Base-by-base conservation (phyloP, 192 early-diverging fungal species). In the Coemansia sp. region DNA sequence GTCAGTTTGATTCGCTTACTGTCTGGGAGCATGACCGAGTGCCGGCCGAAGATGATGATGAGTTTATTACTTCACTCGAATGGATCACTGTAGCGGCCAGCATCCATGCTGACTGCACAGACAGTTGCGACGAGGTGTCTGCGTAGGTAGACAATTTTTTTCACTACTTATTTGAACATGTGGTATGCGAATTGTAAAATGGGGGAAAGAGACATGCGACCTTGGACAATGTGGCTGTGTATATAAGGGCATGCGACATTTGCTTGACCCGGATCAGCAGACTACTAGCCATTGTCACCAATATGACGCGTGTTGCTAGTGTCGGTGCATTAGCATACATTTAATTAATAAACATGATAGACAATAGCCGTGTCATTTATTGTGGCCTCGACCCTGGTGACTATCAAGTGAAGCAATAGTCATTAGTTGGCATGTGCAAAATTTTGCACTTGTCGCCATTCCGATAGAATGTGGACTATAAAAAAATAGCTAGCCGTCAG, bases 11-110 rank as follows among this genome's bases (percentile, higher is more conserved):
- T 15, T 63, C 49, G 9, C 13, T 83, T 15, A 66, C 61, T 0
- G 76, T 83, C 43, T 83, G 81, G 81, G 81, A 83, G 39, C 81
- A 83, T 53, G 81, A 83, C 71, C 41, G 70, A 18, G 44, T 73
- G 67, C 81, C 81, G 12, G 38, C 57, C 62, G 62, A 49, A 39
- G 77, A 83, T 46, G 69, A 76, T 29, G 76, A 80, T 53, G 78
- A 83, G 49, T 75, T 75, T 33, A 73, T 79, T 57, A 40, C 55
- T n/a, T 65, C 81, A 11, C 70, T 83, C 8, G 49, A 72, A 31
- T 83, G 81, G 81, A 47, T 71, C 29, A 55, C 75, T 11, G 65
- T 79, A 8, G 76, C 76, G 5, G 53, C 62, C 22, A 68, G 73
- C 65, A 83, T 83, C 47, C 81, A 83, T 57, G 67, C 73, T 9